phyloP scores from a whole-genome alignment of 768 basidiomycete species.

The Gloeostereum incarnatum region DNA sequence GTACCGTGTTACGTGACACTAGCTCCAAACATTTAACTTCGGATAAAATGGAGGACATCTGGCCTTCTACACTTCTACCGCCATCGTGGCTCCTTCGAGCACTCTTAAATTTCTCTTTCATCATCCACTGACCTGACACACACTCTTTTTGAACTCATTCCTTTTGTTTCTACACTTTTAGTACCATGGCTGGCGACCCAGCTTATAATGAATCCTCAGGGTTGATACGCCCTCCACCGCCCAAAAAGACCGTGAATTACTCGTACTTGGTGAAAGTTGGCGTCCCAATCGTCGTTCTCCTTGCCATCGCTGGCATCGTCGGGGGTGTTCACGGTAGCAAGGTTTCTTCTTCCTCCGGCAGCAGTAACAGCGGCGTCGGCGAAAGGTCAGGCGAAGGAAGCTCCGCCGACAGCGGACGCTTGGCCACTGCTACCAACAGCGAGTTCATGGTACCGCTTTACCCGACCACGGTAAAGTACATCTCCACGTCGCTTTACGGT shows the following conservation, averaged over 20 bases:
- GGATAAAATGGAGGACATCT: too few relatives aligned
- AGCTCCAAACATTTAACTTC: too few relatives aligned
- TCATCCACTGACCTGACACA: too few relatives aligned
- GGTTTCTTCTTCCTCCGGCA: conserved; percentile 26
- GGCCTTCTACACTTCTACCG: too few relatives aligned
- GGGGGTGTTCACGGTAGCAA: conserved; percentile 77
- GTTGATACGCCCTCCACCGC: conserved; percentile 42
- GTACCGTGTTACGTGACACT: too few relatives aligned
- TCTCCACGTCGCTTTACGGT: neutral
- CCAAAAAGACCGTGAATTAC: conserved; percentile 30
- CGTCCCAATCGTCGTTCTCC: conserved; percentile 52
- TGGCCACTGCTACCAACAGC: conserved; percentile 72
- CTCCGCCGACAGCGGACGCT: conserved; percentile 49
- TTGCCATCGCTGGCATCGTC: conserved; percentile 59
- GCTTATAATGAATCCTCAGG: conserved; percentile 66
- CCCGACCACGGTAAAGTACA: conserved; percentile 69
- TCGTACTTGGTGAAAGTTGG: conserved; percentile 68
- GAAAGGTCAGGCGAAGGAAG: neutral
- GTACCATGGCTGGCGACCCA: conserved; percentile 51
- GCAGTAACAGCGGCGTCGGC: conserved; percentile 14
- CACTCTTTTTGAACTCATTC: too few relatives aligned
- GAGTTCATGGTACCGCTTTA: conserved; percentile 79
- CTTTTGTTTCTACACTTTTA: too few relatives aligned
- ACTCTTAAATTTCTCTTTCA: too few relatives aligned
- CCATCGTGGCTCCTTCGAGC: too few relatives aligned